Conservation (phyloP, 2,329 filamentous ascomycete species). For the Rasamsonia emersonii region DNA sequence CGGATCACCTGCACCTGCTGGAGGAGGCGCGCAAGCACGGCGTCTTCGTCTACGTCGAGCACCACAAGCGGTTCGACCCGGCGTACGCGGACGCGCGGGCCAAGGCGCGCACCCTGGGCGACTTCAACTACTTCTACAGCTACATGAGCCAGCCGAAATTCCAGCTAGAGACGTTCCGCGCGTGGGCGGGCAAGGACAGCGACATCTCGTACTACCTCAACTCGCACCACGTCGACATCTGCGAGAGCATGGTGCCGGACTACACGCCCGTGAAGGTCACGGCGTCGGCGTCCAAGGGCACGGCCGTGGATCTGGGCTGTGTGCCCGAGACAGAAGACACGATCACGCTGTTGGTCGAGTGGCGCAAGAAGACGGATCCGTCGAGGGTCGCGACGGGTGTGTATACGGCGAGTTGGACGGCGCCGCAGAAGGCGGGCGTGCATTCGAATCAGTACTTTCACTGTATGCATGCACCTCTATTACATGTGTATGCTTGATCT, state of each 20-base stretch:
- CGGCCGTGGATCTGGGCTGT: slow-evolving; percentile 71
- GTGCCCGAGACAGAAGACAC: slow-evolving; percentile 79
- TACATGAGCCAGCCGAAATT: slow-evolving; percentile 94
- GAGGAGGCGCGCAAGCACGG: slow-evolving; percentile 61
- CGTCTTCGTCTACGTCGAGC: slow-evolving; percentile 88
- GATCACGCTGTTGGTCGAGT: slow-evolving; percentile 82
- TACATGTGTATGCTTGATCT: neutral
- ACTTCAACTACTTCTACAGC: slow-evolving; percentile 97
- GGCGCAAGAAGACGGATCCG: slow-evolving; percentile 64
- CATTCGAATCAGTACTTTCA: slow-evolving; percentile 97
- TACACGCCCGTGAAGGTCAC: slow-evolving; percentile 70
- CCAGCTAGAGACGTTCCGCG: slow-evolving; percentile 88
- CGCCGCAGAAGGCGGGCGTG: slow-evolving; percentile 85
- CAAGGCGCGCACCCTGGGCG: slow-evolving; percentile 66
- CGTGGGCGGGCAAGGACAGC: slow-evolving; percentile 83
- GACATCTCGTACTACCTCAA: slow-evolving; percentile 97
- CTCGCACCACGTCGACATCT: slow-evolving; percentile 87
- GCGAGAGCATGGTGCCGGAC: slow-evolving; percentile 81
- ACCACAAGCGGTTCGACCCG: slow-evolving; percentile 94
- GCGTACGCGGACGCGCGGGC: slow-evolving; percentile 82
- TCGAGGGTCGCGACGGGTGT: slow-evolving; percentile 72
- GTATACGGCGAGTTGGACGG: slow-evolving; percentile 92
- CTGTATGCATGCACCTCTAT: slow-evolving; percentile 35
- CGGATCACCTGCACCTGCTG: slow-evolving; percentile 69
- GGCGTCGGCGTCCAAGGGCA: slow-evolving; percentile 72